Base-by-base conservation (phyloP, 768 basidiomycete genomes). In the Mycena haematopus region DNA sequence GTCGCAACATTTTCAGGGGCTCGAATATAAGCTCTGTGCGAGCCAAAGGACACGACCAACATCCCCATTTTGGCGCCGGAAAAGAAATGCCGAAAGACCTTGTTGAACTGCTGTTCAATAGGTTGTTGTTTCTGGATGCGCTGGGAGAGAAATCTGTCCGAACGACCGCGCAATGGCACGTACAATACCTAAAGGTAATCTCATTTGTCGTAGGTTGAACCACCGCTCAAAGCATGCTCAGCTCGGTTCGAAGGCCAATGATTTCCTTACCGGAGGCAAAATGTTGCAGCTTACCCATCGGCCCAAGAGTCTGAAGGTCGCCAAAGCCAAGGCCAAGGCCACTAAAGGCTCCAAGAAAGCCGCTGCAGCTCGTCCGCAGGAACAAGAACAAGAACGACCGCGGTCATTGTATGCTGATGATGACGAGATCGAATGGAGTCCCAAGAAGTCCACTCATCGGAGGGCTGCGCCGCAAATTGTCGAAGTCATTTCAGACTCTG, bases 1-100 rank as follows among this genome's bases (percentile, higher is more conserved):
- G 88, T 62, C 80, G 84, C 38, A 81, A 82, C 31, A 82, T 89
- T 21, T 87, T 91, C 75, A 80, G 84, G 21, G 95, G 95, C 3
- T 80, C 83, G 45, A 86, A 84, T 50, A 77, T 73, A 25, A 69
- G 72, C 52, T 78, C 77, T 19, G 77, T 85, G 64, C 77, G 72
- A 60, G 78, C 78, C 58, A 85, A 79, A 52, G 79, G 82, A 35
- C 78, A 84, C 63, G 79, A 85, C 59, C 63, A 75, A 38, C 74
- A 86, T 45, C 66, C 79, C 4, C 69, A 77, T 29, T 87, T 84
- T 66, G 93, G 89, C 0, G 79, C 78, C 2, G 86, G 86, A 31
- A 79, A 79, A 66, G 68, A 81, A 11, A 66, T 88, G 45, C 73
- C 78, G 2, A 75, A 78, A 6, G 83, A 84, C 38, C 80, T 90